A percentile compares a stretch with the other conserved stretches of the same genome.
These are phyloP conservation scores for Phytopythium helicoides DNA, from an alignment of 352 stramenopile genomes.

Conservation along the genomic window DNA sequence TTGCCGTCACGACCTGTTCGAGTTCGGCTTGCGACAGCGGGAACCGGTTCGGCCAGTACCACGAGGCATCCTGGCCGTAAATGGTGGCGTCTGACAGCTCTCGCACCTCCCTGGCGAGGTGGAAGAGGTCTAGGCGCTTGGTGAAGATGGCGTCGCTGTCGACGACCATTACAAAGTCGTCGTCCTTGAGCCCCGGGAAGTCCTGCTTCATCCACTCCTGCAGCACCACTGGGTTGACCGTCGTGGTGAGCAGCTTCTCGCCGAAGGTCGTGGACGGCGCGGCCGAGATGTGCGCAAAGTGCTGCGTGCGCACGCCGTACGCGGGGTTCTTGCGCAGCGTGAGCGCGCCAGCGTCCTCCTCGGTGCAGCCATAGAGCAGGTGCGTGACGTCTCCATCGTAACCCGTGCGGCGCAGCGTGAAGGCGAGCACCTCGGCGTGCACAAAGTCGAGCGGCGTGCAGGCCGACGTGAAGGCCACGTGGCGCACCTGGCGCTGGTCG, in stretches of 20 bases:
- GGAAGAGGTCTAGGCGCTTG: constrained; percentile 74
- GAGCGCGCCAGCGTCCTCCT: constrained; percentile 27
- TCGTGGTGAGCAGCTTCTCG: constrained; percentile 60
- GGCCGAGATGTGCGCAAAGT: constrained; percentile 35
- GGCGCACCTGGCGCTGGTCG: constrained; percentile 52
- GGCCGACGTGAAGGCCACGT: constrained; percentile 76
- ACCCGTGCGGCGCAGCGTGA: constrained; percentile 53
- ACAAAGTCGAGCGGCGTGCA: constrained; percentile 64
- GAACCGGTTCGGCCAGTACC: constrained; percentile 63
- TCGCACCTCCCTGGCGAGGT: constrained; percentile 61
- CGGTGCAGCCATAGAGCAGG: constrained; percentile 70
- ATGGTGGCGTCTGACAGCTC: constrained; percentile 45
- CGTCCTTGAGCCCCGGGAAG: constrained; percentile 26
- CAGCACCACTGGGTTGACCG: constrained; percentile 51
- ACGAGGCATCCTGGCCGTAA: constrained; percentile 77
- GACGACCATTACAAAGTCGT: constrained; percentile 77
- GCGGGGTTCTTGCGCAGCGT: constrained; percentile 47
- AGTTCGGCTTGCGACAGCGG: constrained; percentile 41
- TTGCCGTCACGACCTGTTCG: constrained; percentile 26
- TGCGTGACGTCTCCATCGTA: constrained; percentile 64
- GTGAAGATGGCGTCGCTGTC: constrained; percentile 83
- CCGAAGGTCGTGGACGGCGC: constrained; percentile 37
- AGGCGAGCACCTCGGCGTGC: constrained; percentile 66
- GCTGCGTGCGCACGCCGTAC: constrained; percentile 39
- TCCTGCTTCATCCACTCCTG: constrained; percentile 49